Conservation (phyloP, 768 basidiomycete genomes). For the Paxillus involutus region DNA sequence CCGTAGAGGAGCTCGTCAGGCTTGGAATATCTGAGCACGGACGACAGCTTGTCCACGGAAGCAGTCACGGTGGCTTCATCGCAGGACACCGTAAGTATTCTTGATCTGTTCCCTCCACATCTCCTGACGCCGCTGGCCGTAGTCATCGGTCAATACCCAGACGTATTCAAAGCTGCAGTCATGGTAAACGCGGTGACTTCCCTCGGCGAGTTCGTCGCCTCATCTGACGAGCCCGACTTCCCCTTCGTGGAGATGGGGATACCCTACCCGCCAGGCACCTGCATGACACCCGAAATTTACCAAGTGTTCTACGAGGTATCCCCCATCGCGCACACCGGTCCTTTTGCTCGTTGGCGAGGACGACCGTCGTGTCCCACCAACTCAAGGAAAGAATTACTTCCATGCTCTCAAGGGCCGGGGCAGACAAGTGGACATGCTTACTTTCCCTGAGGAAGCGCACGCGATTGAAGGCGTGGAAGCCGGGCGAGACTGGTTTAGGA, state of each 20-base stretch:
- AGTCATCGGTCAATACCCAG: conserved; percentile 62
- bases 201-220: conserved; percentile 43
- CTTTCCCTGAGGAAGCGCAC: conserved; percentile 58
- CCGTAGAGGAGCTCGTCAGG: conserved; percentile 46
- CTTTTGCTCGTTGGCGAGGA: conserved; percentile 55
- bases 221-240: conserved; percentile 68
- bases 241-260: conserved; percentile 38
- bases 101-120: neutral
- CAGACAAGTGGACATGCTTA: conserved; percentile 51
- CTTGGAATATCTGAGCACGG: conserved; percentile 48
- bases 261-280: conserved; percentile 30
- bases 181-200: conserved; percentile 66
- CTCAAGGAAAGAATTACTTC: conserved; percentile 57
- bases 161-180: conserved; percentile 56
- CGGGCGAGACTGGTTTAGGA: conserved; percentile 44
- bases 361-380: conserved; percentile 56
- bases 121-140: neutral
- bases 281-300: conserved; percentile 44
- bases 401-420: conserved; percentile 54
- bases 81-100: conserved; percentile 46
- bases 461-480: conserved; percentile 58
- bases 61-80: conserved; percentile 67
- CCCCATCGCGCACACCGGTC: conserved; percentile 51
- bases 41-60: conserved; percentile 54
- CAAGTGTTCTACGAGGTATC: conserved; percentile 44